These are phyloP conservation scores for Tetrapisispora namnaoensis DNA, from an alignment of 805 yeast genomes.

Conservation along the genomic window DNA sequence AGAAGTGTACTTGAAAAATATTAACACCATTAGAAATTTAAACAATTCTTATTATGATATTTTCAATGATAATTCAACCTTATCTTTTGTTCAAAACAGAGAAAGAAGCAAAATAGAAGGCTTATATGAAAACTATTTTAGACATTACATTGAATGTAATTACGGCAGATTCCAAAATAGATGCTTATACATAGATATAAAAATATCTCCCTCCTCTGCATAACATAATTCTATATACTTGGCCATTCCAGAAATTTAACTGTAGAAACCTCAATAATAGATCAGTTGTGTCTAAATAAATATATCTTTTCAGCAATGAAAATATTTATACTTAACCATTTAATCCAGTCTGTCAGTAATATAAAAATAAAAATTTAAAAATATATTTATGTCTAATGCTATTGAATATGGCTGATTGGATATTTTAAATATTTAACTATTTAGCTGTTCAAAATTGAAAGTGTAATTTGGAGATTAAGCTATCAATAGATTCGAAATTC, in stretches of 20 bases:
- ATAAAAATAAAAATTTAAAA: background rate
- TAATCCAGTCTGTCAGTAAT: background rate
- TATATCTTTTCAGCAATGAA: background rate
- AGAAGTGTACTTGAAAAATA: constrained; percentile 5
- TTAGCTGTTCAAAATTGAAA: constrained; percentile 17
- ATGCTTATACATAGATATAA: constrained; percentile 5
- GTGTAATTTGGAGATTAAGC: constrained; percentile 41
- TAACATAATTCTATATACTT: background rate
- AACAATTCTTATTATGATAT: constrained; percentile 5
- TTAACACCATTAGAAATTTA: constrained; percentile 8
- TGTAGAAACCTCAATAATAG: background rate
- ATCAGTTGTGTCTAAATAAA: background rate
- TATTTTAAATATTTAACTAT: background rate
- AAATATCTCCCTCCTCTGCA: background rate
- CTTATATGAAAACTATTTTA: constrained; percentile 14
- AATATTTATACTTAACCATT: background rate
- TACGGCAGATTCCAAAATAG: constrained; percentile 4
- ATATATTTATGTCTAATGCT: background rate
- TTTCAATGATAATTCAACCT: constrained; percentile 1
- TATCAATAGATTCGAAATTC: constrained; percentile 72
- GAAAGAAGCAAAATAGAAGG: constrained; percentile 11
- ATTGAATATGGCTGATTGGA: background rate
- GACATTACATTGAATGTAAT: constrained; percentile 12
- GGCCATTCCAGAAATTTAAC: background rate
- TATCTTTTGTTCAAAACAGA: constrained; percentile 8